Evolutionary conservation across 306 rosid genomes (phyloP), one percentile per base, ranked within the genome.

Genomic region (Ceratonia siliqua): DNA sequence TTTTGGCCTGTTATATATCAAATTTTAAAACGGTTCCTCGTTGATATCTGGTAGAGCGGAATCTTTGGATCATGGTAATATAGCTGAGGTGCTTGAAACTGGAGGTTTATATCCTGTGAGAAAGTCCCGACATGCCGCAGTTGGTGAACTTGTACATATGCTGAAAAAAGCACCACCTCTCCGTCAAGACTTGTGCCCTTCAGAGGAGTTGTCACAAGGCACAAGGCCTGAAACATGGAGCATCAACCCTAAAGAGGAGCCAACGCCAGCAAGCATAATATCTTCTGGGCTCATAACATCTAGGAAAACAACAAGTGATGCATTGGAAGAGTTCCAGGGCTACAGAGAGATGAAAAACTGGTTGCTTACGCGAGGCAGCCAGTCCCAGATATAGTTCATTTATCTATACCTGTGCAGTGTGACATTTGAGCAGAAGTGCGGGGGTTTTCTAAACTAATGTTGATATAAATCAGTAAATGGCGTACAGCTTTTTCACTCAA

Each of bases 161-260:
- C 75, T 94, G 45, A 86, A 75, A 46, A 91, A 89, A 62, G 97
- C 98, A 18, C 89, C 85, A 59, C 97, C 98, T 64, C 94, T 94
- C 50, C 82, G 86, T 65, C 90, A 85, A 87, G 89, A 88, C 71
- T 55, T 78, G 45, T 67, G 84, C 28, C 53, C 81, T 59, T 86
- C 89, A 7, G 62, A 81, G 11, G 78, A 81, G 72, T 27, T 62
- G 35, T 78, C 78, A 39, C 70, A 24, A 33, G 76, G 76, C 45
- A 4, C 84, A 9, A 42, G 39, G 69, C 74, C 86, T 8, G 86
- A 84, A 79, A 76, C 56, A 36, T 59, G 58, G 74, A 73, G 76
- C 80, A 68, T 72, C 20, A 70, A 72, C 41, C 33, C 24, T 77
- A 83, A 54, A 74, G 91, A 79, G 65, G 61, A 13, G 67, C 79